Evolutionary conservation across 1,284 basidiomycete genomes (phyloP), one percentile per base, ranked within the genome.

Genomic region (Pseudomicrostroma phylloplanum): DNA sequence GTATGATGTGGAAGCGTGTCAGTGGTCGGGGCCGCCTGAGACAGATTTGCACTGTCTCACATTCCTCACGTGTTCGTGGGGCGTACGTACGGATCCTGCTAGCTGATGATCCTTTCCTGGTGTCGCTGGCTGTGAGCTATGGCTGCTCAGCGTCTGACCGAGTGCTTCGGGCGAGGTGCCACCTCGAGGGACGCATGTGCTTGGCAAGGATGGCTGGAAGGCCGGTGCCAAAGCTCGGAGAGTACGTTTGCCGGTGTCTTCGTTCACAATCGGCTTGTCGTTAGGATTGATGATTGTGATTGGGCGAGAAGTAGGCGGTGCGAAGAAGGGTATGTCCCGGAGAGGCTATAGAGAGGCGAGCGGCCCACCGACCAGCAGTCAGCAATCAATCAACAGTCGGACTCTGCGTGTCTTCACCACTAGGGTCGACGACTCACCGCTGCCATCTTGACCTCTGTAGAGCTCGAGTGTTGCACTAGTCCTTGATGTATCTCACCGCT

Each of bases 221-320:
- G 43, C 17, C 43, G 43, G 43, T 48, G 43, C 43, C 12, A 12
- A 17, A n/a, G 43, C 43, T 48, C 43, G 4, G 17, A 48, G 30
- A 36, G 30, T 36, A 36, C 30, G 9, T 36, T 36, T 36, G 30
- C 30, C 9, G 30, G 3, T 36, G 3, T 36, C 30, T 36, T 36
- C 30, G 9, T 36, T 36, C 30, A 9, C 30, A 9, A 9, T 36
- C 30, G 30, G 30, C 30, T 36, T 36, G 30, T 36, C 30, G 9
- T 36, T 36, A 48, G 23, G 46, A 48, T n/a, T 3, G 46, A 48
- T 12, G 46, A 48, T 23, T n/a, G 23, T 4, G 46, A 23, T n/a
- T 48, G 46, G 46, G 46, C 23, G 46, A 48, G 46, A 48, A 48
- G 46, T n/a, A 48, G 46, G 46, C 12, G 46, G 23, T 48, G 46